Base-by-base conservation (phyloP, 2,329 filamentous ascomycete species). In the Arthrobotrys pseudoclavata region DNA sequence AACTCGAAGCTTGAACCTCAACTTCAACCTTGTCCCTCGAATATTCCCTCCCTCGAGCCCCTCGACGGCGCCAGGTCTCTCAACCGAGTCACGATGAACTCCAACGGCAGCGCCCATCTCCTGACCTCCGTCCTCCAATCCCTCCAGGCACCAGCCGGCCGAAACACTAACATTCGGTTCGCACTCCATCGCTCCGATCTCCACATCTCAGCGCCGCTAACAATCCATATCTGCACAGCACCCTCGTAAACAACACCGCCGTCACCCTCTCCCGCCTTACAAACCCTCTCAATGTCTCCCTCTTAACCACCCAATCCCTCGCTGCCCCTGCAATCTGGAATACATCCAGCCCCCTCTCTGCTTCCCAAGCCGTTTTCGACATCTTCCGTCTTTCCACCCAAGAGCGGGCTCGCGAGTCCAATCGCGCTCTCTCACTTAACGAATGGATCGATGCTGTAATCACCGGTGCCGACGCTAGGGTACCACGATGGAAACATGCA, bases 401-500 rank as follows among this genome's bases (percentile, higher is more conserved):
- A 60, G 87, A 87, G 79, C 72, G 85, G 89, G 47, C 87, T 86
- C 79, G 85, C 85, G 55, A 82, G 37, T 80, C 82, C 57, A 70
- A 80, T 76, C 80, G 80, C 63, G 86, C 85, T 2, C 79, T 89
- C 7, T 78, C 82, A 26, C 85, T 85, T 79, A 87, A 89, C 61
- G 85, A 84, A 22, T 90, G 89, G 88, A 85, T 87, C 7, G 85
- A 86, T 20, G 87, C 87, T 0, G 86, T 90, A 2, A 86, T 87
- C 50, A 87, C 87, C 80, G 89, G 88, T 40, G 86, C 87, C 9
- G 88, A 90, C 67, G 87, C 87, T 88, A 15, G 86, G 87, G 79
- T 90, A 86, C 87, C 88, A 18, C 86, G 92, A 82, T 97, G 93
- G 93, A 91, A 93, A 83, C 94, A 97, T 83, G 84, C 94, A 31